Evolutionary conservation across 1,284 basidiomycete species (phyloP), one percentile per base, ranked within the genome.

Genomic region (Austroboletus olivaceoglutinosus): DNA sequence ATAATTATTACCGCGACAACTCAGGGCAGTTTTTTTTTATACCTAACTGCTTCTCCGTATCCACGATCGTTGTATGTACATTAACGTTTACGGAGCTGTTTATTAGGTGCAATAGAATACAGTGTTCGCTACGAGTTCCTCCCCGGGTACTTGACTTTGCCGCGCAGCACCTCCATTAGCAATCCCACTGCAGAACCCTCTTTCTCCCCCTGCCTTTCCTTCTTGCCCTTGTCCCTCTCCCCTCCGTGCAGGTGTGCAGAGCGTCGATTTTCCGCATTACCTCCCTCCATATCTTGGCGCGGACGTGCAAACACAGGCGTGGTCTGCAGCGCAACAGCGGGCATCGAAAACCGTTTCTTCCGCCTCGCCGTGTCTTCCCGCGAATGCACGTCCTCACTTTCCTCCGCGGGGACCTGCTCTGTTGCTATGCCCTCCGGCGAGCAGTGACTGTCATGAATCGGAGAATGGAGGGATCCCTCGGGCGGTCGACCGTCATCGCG

Each of bases 251-350:
- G n/a, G 2, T 54, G 34, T 19, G 50, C 48, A 42, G 64, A 61
- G 33, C 64, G 54, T 54, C 53, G 54, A 58, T 52, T 49, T 49
- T 56, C 57, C 11, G 48, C 25, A 13, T 11, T 51, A 15, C 43
- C 51, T 18, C 48, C 49, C 19, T 65, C 52, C 25, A 22, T 12
- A 21, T 56, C 51, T 37, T 55, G 53, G 4, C 65, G 55, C 2
- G 80, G 77, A 15, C 80, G 76, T 21, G 84, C 76, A 40, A 83
- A 85, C 10, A 90, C 86, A n/a, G 78, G 80, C 30, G 81, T 81
- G 33, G 83, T 82, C 58, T 89, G 86, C 63, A 90, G 57, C 33
- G 83, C 86, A 34, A 90, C 73, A 12, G 85, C 85, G 47, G 87
- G 86, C 51, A 86, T 58, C 40, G 87, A 89, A 60, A 88, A 88